Evolutionary conservation across 768 basidiomycete species (phyloP), one percentile per base, ranked within the genome.

Genomic region (Pisolithus tinctorius): DNA sequence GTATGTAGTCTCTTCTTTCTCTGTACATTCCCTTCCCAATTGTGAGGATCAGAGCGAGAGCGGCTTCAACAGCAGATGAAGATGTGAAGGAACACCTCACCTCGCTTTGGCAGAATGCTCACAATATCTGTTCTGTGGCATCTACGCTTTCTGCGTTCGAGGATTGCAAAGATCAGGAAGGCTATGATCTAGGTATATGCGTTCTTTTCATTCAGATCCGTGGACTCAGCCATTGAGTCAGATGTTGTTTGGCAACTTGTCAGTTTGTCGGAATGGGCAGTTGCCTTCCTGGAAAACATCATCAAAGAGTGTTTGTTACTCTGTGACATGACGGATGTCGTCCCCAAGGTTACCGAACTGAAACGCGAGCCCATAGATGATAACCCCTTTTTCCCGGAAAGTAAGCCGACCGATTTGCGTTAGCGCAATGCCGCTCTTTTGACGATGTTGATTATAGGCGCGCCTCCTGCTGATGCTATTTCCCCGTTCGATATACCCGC

Each of bases 241-340:
- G 88, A 81, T 48, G 79, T 83, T 34, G 75, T 81, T 26, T 90
- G 88, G 88, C 82, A 85, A 55, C 72, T 90, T 13, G 77, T 82
- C 43, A 78, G 76, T 8, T 59, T 88, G 43, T 79, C 76, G 1
- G 69, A 68, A 7, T 91, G 86, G 86, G 62, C 79, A 41, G 68
- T 88, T 26, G 66, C 67, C 31, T 82, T 88, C 56, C 55, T 82
- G 17, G 84, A 86, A 61, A 76, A 68, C 47, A 62, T 91, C 4
- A 63, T 88, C 65, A 84, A 79, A 49, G 75, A 74, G 52, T 77
- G 74, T 34, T 62, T 78, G 1, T 65, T 69, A 45, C 61, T 69
- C 2, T 65, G 60, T 4, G 71, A 71, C 49, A 37, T 57, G 14
- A 45, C 51, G 1, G 62, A 57, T 26, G 40, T 44, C 6, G 49